A percentile compares a stretch with the other conserved stretches of the same genome.
phyloP scores from a whole-genome alignment of 495 filamentous ascomycete species.

The Xylaria bambusicola region DNA sequence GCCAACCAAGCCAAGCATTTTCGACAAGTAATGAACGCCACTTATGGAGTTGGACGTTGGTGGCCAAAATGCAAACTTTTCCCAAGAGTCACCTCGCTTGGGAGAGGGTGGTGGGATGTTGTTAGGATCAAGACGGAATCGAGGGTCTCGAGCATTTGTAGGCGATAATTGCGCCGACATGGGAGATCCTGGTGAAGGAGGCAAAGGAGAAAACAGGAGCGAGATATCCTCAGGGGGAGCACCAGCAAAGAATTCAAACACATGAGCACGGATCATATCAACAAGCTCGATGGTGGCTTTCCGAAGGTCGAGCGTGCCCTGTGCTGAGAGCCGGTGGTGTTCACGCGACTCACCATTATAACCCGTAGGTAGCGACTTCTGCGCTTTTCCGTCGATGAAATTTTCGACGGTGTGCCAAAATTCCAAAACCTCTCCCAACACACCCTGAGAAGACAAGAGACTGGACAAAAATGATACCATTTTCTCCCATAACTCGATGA shows the following conservation, averaged over 20 bases:
- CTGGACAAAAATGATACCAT: conserved; percentile 71
- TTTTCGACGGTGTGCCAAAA: conserved; percentile 92
- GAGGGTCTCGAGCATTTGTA: conserved; percentile 58
- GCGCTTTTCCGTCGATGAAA: conserved; percentile 85
- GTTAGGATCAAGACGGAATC: conserved; percentile 76
- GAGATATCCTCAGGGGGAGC: conserved; percentile 89
- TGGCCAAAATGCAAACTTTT: conserved; percentile 96
- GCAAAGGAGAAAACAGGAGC: conserved; percentile 75
- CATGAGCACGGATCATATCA: conserved; percentile 74
- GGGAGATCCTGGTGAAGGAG: conserved; percentile 70
- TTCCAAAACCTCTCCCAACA: conserved; percentile 85
- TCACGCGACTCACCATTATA: conserved; percentile 80
- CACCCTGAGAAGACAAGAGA: conserved; percentile 70
- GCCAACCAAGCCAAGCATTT: conserved; percentile 77
- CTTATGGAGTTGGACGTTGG: conserved; percentile 88
- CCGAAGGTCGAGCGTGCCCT: conserved; percentile 70
- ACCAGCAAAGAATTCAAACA: conserved; percentile 82
- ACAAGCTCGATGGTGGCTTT: conserved; percentile 79
- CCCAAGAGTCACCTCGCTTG: conserved; percentile 77
- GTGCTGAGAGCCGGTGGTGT: conserved; percentile 78
- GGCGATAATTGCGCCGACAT: conserved; percentile 50
- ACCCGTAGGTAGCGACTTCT: conserved; percentile 76
- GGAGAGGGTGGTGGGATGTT: conserved; percentile 78
- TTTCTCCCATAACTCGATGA: conserved; percentile 89
- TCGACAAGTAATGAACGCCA: conserved; percentile 80